Conservation (phyloP, 257 asterid species). For the Linaria vulgaris region DNA sequence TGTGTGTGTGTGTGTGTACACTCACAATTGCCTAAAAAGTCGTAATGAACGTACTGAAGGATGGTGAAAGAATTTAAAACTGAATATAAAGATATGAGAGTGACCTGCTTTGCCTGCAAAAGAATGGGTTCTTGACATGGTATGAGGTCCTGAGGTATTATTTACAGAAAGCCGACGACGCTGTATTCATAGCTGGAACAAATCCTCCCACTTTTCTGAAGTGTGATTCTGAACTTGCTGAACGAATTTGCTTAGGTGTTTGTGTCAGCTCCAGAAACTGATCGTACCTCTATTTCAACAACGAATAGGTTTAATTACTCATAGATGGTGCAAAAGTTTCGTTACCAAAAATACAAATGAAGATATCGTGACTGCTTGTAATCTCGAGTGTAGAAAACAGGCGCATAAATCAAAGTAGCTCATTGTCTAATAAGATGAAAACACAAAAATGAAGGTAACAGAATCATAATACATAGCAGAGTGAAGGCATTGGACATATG, state of each 20-base stretch:
- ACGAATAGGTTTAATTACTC: conserved; percentile 27
- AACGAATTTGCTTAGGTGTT: conserved; percentile 49
- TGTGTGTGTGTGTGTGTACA: too few species aligned
- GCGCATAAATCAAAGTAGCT: background rate
- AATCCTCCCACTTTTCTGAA: conserved; percentile 42
- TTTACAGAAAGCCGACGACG: conserved; percentile 48
- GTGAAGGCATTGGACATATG: background rate
- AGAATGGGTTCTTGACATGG: conserved; percentile 46
- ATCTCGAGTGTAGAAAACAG: background rate
- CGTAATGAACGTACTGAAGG: too few species aligned
- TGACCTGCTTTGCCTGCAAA: conserved; percentile 58
- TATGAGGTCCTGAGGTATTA: conserved; percentile 50
- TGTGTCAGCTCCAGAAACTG: conserved; percentile 32
- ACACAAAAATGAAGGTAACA: background rate
- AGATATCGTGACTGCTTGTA: background rate
- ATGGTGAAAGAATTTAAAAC: too few species aligned
- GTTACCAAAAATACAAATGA: background rate
- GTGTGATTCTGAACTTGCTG: conserved; percentile 45
- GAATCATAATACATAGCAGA: conserved; percentile 10
- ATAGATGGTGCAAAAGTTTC: conserved; percentile 14
- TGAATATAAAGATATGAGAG: too few species aligned
- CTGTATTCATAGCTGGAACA: conserved; percentile 37
- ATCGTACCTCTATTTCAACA: conserved; percentile 50
- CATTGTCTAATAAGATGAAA: background rate
- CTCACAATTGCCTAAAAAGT: too few species aligned